Evolutionary conservation across 2,329 filamentous ascomycete species (phyloP), one percentile per base, ranked within the genome.

Genomic region (Sporothrix pallida): DNA sequence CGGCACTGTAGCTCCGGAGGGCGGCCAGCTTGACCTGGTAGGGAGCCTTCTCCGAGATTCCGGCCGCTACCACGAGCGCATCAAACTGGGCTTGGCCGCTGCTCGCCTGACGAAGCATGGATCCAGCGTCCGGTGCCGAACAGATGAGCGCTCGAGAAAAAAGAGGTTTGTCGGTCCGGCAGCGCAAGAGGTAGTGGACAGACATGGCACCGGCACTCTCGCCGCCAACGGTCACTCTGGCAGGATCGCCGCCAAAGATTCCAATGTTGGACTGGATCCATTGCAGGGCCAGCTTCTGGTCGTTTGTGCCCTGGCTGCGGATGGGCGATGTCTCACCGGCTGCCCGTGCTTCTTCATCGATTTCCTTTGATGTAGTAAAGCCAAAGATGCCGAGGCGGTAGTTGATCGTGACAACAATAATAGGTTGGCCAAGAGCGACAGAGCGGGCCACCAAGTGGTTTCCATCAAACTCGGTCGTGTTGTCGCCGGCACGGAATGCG

Each of bases 151-250:
- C 81, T 10, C 75, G 75, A 10, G 74, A 78, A 87, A 87, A 63
- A 1, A 84, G 78, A 0, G 85, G 85, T 65, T 20, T 31, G n/a
- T 85, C 80, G 15, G 80, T 78, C 31, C 70, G 10, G 78, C 42
- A 48, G 54, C 84, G 78, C 23, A 84, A 81, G 5, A 87, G 78
- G 70, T 86, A 86, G 62, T 48, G 54, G 5, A 87, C 84, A 10
- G 80, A 81, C 1, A 85, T 86, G 0, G 81, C 88, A 1, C 89
- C 88, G 0, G 88, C 87, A 8, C 84, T 86, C 74, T 88, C 85
- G 0, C 89, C 88, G 74, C 84, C 85, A 9, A 89, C 83, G 0
- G 87, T 88, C 0, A 90, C 85, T 4, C 84, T 82, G 0, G 78
- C 75, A 0, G 83, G 82, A 70, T 90, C 84, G 2, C 88, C 87